phyloP scores from a whole-genome alignment of 2,329 filamentous ascomycete species.

The Chrysosporium keratinophilum region DNA sequence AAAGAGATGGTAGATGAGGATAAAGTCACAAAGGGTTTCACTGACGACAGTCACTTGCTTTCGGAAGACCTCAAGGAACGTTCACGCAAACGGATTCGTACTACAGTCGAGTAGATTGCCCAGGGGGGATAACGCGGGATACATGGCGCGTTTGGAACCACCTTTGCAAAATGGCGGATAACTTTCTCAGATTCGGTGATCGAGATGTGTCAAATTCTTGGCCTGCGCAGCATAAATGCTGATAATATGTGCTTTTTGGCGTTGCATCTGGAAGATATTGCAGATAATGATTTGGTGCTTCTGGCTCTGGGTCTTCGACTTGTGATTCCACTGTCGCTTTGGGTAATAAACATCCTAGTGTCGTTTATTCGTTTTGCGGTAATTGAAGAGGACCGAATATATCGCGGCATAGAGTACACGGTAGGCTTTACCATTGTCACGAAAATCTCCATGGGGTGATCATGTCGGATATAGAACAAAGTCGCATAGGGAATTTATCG shows the following conservation, averaged over 20 bases:
- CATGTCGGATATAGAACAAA: background rate
- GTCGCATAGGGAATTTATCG: background rate
- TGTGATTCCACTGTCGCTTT: background rate
- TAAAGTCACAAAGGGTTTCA: slow-evolving; percentile 29
- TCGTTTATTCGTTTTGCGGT: background rate
- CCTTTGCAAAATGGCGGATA: background rate
- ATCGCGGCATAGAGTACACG: background rate
- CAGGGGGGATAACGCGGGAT: background rate
- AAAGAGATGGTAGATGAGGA: slow-evolving; percentile 34
- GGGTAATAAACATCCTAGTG: background rate
- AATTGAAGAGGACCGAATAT: background rate
- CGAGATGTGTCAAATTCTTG: background rate
- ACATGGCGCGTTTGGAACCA: background rate
- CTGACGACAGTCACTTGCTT: slow-evolving; percentile 29
- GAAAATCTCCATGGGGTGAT: background rate
- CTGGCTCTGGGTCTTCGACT: background rate
- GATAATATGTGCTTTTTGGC: background rate
- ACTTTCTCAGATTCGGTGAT: background rate
- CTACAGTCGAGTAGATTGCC: slow-evolving; percentile 10
- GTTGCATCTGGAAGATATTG: background rate
- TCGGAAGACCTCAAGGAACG: slow-evolving; percentile 29
- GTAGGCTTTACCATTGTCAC: background rate
- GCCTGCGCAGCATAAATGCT: background rate
- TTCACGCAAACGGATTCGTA: slow-evolving; percentile 20
- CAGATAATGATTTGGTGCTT: background rate